Percentiles rank a stretch among this genome's conserved stretches.
phyloP scores from a whole-genome alignment of 2,329 filamentous ascomycete genomes.

The Waltergamsia citrina region DNA sequence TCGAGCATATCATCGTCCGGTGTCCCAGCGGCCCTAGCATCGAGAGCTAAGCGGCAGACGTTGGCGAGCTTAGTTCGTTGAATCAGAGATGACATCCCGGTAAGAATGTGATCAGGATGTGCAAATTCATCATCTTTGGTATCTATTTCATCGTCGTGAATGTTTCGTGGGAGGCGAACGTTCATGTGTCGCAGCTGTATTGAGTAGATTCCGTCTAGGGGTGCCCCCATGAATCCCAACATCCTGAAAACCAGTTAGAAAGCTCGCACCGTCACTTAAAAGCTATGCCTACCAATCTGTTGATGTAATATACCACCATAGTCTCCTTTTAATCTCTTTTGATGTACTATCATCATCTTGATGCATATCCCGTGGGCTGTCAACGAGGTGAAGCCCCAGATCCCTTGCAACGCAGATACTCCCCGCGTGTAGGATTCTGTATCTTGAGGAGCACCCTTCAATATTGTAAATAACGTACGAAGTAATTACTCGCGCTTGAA shows the following conservation, averaged over 20 bases:
- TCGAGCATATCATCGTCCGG: neutral
- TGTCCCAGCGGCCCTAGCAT: neutral
- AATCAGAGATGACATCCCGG: constrained; percentile 25
- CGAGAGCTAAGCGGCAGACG: constrained; percentile 14
- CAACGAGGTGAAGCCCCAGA: constrained; percentile 27
- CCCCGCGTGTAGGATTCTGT: neutral
- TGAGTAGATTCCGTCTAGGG: constrained; percentile 22
- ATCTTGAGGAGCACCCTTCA: neutral
- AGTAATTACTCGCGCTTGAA: neutral
- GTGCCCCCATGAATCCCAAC: constrained; percentile 22
- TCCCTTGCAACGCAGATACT: constrained; percentile 13
- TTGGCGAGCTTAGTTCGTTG: constrained; percentile 27
- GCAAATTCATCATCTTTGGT: constrained; percentile 16
- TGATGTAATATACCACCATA: constrained; percentile 33
- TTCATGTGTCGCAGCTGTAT: constrained; percentile 28
- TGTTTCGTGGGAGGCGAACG: constrained; percentile 26
- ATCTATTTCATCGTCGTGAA: constrained; percentile 24
- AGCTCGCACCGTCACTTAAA: neutral
- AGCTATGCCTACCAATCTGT: constrained; percentile 31
- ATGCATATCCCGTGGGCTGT: constrained; percentile 13
- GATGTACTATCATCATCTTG: constrained; percentile 12
- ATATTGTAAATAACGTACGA: neutral
- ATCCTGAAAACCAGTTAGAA: constrained; percentile 15
- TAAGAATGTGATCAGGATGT: constrained; percentile 19
- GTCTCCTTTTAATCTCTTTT: constrained; percentile 25